Base-by-base conservation (phyloP, 2,329 filamentous ascomycete genomes). In the Ophiosphaerella narmari region DNA sequence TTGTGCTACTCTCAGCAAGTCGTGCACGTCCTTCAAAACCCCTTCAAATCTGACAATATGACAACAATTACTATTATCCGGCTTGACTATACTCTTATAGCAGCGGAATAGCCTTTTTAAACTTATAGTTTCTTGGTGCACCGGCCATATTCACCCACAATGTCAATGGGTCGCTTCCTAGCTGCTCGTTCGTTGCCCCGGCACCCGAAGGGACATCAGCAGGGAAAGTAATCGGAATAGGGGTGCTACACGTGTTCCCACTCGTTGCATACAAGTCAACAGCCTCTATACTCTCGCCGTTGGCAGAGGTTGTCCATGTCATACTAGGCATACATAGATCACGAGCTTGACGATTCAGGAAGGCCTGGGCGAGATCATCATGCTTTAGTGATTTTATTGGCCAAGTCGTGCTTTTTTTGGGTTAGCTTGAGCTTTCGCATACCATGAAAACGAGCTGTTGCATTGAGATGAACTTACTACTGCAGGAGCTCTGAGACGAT, bases 181-280 rank as follows among this genome's bases (percentile, higher is more conserved):
- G 60, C 67, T 84, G 70, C 61, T 86, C 82, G 31, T 72, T 74
- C 1, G 72, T 74, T 33, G 75, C 76, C 26, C 76, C 76, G 26
- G 75, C 74, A 1, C 74, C 77, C 35, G 71, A 72, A 14, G 75
- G 72, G 9, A 77, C 76, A 1, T 72, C 62, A 4, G 69, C 70
- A 0, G 78, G 82, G 52, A 85, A 74, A 1, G 82, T 85, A 16
- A 85, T 76, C 0, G 83, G 82, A 41, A 85, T 78, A 0, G 78
- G 72, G 0, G 75, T 77, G 34, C 64, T 65, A 70, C 82, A 86
- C 26, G 66, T 75, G 65, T 83, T 83, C 33, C 74, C 75, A 12
- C 79, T 74, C 2, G 75, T 61, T 4, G 70, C 69, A 36, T 63
- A 76, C 18, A 85, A 73, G 2, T 77, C 82, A 35, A 83, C 74